Percentiles rank a stretch among this genome's conserved stretches.
These are phyloP conservation scores for Talaromyces pinophilus DNA, from an alignment of 2,329 filamentous ascomycete species.

Conservation along the genomic window DNA sequence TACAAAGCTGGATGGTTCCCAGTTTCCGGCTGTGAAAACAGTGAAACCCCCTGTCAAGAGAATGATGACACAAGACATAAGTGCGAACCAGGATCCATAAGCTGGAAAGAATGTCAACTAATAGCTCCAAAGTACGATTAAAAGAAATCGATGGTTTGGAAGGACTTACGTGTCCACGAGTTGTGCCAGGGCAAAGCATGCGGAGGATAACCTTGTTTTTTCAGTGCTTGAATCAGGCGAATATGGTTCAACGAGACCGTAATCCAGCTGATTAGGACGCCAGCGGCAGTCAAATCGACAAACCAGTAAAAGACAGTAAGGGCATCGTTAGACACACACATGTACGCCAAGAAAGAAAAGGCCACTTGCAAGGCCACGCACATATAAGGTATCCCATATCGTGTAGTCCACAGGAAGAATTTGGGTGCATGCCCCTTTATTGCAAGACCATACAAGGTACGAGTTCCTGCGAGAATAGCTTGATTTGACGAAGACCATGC, in stretches of 20 bases:
- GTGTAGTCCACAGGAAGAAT: slow-evolving; percentile 45
- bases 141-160: background rate
- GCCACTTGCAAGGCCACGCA: slow-evolving; percentile 48
- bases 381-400: slow-evolving; percentile 48
- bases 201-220: slow-evolving; percentile 55
- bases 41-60: slow-evolving; percentile 69
- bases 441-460: slow-evolving; percentile 68
- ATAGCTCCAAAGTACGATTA: slow-evolving; percentile 44
- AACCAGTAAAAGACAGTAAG: slow-evolving; percentile 57
- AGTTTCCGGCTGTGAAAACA: slow-evolving; percentile 62
- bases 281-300: slow-evolving; percentile 59
- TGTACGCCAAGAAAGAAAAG: slow-evolving; percentile 67
- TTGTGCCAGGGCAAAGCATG: slow-evolving; percentile 63
- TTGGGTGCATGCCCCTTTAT: slow-evolving; percentile 48
- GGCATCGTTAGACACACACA: slow-evolving; percentile 66
- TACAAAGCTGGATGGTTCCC: slow-evolving; percentile 59
- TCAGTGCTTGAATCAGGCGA: slow-evolving; percentile 57
- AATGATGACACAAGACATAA: slow-evolving; percentile 63
- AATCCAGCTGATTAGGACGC: slow-evolving; percentile 65
- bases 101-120: slow-evolving; percentile 40
- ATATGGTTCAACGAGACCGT: slow-evolving; percentile 62
- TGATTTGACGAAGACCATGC: slow-evolving; percentile 48
- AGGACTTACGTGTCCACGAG: slow-evolving; percentile 52
- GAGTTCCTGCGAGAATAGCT: slow-evolving; percentile 54
- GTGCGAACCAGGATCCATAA: slow-evolving; percentile 61